These are phyloP conservation scores for Neurospora sp. DNA, from an alignment of 495 filamentous ascomycete species.

Conservation along the genomic window DNA sequence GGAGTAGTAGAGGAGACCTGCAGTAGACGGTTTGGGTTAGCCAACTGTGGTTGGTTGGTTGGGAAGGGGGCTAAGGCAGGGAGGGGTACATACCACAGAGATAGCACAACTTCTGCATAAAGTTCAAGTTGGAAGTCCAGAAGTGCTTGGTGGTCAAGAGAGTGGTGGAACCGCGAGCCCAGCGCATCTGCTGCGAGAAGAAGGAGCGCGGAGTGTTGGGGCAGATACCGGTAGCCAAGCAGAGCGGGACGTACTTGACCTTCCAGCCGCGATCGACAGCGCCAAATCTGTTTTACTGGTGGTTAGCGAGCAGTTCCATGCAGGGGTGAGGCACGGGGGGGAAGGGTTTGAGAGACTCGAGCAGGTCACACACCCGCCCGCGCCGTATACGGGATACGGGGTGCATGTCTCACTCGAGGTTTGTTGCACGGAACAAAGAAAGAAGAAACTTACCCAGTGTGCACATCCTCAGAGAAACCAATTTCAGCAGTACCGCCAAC, in stretches of 20 bases:
- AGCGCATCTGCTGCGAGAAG: conserved; percentile 28
- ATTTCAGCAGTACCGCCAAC: conserved; percentile 24
- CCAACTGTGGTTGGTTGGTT: not conserved
- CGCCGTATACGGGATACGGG: not conserved
- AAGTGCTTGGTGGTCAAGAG: conserved; percentile 23
- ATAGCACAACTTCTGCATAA: conserved; percentile 25
- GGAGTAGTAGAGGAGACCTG: conserved; percentile 24
- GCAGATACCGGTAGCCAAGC: conserved; percentile 23
- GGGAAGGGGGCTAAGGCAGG: not conserved
- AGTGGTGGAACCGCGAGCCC: conserved; percentile 23
- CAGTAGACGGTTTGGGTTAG: not conserved
- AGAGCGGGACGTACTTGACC: conserved; percentile 24
- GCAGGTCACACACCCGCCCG: not conserved
- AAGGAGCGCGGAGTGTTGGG: conserved; percentile 25
- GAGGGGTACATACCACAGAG: conserved; percentile 13
- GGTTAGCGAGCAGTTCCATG: not conserved
- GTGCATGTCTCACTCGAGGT: not conserved
- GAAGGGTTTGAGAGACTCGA: not conserved
- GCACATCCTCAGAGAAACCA: conserved; percentile 26
- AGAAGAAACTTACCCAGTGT: conserved; percentile 17
- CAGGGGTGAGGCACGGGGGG: not conserved
- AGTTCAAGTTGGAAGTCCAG: conserved; percentile 19
- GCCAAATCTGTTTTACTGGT: conserved; percentile 9
- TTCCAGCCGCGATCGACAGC: conserved; percentile 26
- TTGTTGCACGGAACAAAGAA: too few species aligned